Percentiles rank a stretch among this genome's conserved stretches.
Conservation (phyloP, 2,329 filamentous ascomycete species). For the Lachnellula suecica region DNA sequence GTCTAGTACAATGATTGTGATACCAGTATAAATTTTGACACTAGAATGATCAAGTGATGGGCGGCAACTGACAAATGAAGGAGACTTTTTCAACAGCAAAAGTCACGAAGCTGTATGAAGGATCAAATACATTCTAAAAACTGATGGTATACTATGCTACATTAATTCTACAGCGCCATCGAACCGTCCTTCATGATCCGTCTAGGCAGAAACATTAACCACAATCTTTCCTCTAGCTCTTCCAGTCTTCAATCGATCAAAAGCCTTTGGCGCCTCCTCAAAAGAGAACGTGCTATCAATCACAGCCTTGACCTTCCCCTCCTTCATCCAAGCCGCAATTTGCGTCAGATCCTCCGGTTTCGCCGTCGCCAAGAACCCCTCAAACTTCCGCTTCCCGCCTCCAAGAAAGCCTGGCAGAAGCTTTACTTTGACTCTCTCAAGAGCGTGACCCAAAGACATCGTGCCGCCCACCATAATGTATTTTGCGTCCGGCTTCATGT, state of each 20-base stretch:
- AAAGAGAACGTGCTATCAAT: conserved; percentile 56
- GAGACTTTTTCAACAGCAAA: too few species aligned
- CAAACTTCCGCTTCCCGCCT: conserved; percentile 38
- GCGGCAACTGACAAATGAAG: too few species aligned
- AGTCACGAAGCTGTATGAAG: too few species aligned
- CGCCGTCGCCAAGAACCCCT: conserved; percentile 45
- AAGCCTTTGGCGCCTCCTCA: conserved; percentile 56
- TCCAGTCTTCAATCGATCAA: conserved; percentile 55
- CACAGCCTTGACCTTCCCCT: conserved; percentile 56
- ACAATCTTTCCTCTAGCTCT: conserved; percentile 60
- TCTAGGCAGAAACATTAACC: conserved; percentile 9
- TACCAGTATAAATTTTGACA: too few species aligned
- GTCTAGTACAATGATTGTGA: too few species aligned
- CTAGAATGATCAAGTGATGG: too few species aligned
- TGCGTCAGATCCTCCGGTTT: conserved; percentile 48
- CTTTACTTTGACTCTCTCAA: conserved; percentile 8
- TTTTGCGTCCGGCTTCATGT: conserved; percentile 11
- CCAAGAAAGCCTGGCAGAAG: conserved; percentile 17
- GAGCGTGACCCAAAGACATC: conserved; percentile 46
- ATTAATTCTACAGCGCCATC: background rate
- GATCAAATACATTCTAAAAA: too few species aligned
- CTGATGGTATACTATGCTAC: too few species aligned
- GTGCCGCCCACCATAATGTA: conserved; percentile 52
- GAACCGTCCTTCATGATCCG: background rate
- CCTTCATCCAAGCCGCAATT: conserved; percentile 53